phyloP scores from a whole-genome alignment of 2,329 filamentous ascomycete species.

The Piedraia hortae region DNA sequence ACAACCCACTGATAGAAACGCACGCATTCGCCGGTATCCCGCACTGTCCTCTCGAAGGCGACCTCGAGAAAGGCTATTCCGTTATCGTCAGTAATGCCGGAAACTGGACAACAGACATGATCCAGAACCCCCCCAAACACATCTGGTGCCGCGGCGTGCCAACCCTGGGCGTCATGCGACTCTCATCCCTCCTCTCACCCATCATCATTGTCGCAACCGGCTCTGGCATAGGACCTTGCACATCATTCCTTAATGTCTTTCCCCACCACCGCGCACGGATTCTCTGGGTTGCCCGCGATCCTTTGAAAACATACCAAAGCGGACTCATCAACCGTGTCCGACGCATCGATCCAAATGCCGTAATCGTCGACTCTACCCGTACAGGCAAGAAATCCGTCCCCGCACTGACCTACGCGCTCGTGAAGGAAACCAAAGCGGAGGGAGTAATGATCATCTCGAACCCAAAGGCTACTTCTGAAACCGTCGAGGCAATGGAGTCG shows the following conservation, averaged over 20 bases:
- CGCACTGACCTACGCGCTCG: slow-evolving; percentile 25
- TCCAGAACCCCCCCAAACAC: slow-evolving; percentile 30
- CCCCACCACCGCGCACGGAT: slow-evolving; percentile 26
- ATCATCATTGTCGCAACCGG: slow-evolving; percentile 43
- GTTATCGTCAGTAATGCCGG: slow-evolving; percentile 45
- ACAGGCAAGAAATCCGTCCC: slow-evolving; percentile 34
- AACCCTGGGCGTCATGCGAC: slow-evolving; percentile 37
- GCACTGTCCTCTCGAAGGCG: slow-evolving; percentile 19
- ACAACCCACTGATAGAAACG: slow-evolving; percentile 28
- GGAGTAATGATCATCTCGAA: slow-evolving; percentile 51
- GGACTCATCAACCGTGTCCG: slow-evolving; percentile 28
- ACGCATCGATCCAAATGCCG: slow-evolving; percentile 29
- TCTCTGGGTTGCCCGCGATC: slow-evolving; percentile 39
- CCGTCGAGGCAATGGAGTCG: slow-evolving; percentile 41
- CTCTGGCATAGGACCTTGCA: slow-evolving; percentile 42
- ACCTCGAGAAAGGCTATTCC: slow-evolving; percentile 25
- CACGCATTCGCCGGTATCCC: slow-evolving; percentile 54
- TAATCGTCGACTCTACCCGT: slow-evolving; percentile 38
- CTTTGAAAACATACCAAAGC: slow-evolving; percentile 33
- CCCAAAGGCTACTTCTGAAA: slow-evolving; percentile 34
- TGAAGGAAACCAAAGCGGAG: slow-evolving; percentile 24
- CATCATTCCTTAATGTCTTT: slow-evolving; percentile 29
- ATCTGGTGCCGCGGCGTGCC: slow-evolving; percentile 44
- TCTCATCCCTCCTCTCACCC: slow-evolving; percentile 36
- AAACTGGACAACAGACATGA: slow-evolving; percentile 42